Percentiles rank a stretch among this genome's conserved stretches.
Conservation (phyloP, 2,329 filamentous ascomycete genomes). For the Talaromyces islandicus region DNA sequence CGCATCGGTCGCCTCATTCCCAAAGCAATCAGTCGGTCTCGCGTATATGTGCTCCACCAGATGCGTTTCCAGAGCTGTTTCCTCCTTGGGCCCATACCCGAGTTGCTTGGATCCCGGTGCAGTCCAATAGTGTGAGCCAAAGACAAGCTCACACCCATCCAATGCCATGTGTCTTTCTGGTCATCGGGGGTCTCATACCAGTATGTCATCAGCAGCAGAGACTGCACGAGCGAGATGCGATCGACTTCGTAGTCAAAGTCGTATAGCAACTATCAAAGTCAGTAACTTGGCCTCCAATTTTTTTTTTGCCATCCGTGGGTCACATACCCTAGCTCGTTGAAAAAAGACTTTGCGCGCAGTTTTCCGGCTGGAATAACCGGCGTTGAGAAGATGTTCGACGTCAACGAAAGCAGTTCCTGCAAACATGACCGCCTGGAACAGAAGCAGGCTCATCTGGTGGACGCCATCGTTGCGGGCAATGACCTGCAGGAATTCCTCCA, state of each 20-base stretch:
- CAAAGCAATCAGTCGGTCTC: slow-evolving; percentile 83
- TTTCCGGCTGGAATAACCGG: slow-evolving; percentile 72
- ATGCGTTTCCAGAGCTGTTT: slow-evolving; percentile 89
- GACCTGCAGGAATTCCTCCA: slow-evolving; percentile 52
- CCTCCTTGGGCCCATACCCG: slow-evolving; percentile 65
- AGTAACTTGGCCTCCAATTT: background rate
- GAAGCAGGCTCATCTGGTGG: slow-evolving; percentile 69
- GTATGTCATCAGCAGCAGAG: slow-evolving; percentile 86
- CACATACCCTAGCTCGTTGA: slow-evolving; percentile 71
- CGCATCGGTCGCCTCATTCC: slow-evolving; percentile 90
- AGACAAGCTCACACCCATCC: slow-evolving; percentile 95
- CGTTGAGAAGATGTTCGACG: slow-evolving; percentile 66
- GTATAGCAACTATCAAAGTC: slow-evolving; percentile 52
- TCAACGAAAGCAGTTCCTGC: slow-evolving; percentile 84
- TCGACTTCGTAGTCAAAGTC: slow-evolving; percentile 94
- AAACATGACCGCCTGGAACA: slow-evolving; percentile 96
- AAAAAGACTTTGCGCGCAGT: slow-evolving; percentile 84
- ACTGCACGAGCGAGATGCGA: slow-evolving; percentile 81
- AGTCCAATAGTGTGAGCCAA: slow-evolving; percentile 89
- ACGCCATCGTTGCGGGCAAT: slow-evolving; percentile 63
- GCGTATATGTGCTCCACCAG: slow-evolving; percentile 98
- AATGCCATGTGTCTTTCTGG: slow-evolving; percentile 97
- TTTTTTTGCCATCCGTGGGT: background rate
- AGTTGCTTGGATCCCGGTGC: slow-evolving; percentile 76
- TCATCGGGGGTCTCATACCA: slow-evolving; percentile 98